Percentiles rank a stretch among this genome's conserved stretches.
Evolutionary conservation across 163 green algal species (phyloP).

Genomic region (Chloroidium sp.): DNA sequence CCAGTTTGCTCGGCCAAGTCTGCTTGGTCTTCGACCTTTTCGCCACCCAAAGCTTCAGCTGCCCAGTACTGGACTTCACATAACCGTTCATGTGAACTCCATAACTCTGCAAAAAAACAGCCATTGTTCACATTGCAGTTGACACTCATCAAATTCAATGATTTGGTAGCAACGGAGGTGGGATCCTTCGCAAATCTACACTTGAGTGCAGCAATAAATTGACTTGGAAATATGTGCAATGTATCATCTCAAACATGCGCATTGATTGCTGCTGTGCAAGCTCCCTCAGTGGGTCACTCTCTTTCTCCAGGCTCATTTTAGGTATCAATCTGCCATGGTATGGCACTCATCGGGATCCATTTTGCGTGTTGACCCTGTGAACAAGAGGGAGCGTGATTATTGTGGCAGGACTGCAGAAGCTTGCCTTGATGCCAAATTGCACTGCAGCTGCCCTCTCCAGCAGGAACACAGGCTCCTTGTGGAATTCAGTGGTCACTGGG

Average conservation of each 20-base stretch:
- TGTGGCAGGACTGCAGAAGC: neutral
- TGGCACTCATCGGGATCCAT: too few relatives aligned
- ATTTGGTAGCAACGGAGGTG: neutral
- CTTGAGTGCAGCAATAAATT: neutral
- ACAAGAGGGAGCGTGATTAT: too few relatives aligned
- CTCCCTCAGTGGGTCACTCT: too few relatives aligned
- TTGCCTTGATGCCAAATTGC: slow-evolving; percentile 68
- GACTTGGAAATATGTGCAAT: too few relatives aligned
- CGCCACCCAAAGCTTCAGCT: slow-evolving; percentile 79
- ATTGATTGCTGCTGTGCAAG: too few relatives aligned
- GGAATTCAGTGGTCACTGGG: slow-evolving; percentile 54
- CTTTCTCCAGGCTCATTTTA: too few relatives aligned
- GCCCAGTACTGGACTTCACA: slow-evolving; percentile 20
- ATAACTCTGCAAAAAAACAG: slow-evolving; percentile 22
- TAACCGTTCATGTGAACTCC: slow-evolving; percentile 84
- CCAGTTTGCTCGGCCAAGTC: slow-evolving; percentile 86
- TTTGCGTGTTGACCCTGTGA: too few relatives aligned
- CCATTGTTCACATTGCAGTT: neutral
- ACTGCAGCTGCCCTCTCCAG: slow-evolving; percentile 71
- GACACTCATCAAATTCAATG: neutral
- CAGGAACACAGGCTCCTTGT: slow-evolving; percentile 49
- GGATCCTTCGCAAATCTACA: neutral
- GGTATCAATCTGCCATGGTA: too few relatives aligned
- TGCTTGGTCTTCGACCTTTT: slow-evolving; percentile 65
- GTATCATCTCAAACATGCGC: too few relatives aligned